phyloP scores from a whole-genome alignment of 495 filamentous ascomycete genomes.

The Margaritispora aquatica region DNA sequence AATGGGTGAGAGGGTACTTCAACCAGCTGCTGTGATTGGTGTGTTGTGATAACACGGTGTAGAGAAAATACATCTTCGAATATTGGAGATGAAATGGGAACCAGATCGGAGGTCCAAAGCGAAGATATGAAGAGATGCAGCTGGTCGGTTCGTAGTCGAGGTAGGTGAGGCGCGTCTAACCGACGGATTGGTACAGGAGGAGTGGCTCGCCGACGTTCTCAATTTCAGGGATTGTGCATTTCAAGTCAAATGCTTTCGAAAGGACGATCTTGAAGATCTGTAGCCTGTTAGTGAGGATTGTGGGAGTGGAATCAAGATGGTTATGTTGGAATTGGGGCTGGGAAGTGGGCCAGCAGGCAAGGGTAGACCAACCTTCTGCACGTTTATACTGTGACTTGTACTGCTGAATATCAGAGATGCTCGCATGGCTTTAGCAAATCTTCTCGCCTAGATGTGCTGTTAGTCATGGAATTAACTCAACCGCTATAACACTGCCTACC shows the following conservation, averaged over 20 bases:
- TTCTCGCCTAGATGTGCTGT: constrained; percentile 61
- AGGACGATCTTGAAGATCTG: constrained; percentile 99
- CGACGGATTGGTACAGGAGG: constrained; percentile 79
- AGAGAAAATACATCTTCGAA: neutral
- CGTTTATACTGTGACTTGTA: constrained; percentile 98
- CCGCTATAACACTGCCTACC: constrained; percentile 37
- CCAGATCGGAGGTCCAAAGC: no score
- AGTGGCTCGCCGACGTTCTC: constrained; percentile 97
- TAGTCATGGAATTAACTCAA: neutral
- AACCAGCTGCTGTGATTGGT: no score
- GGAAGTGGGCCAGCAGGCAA: neutral
- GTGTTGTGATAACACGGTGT: no score
- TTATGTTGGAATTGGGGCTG: neutral
- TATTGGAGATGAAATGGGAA: neutral
- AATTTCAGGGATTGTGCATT: constrained; percentile 98
- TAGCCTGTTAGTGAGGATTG: constrained; percentile 1
- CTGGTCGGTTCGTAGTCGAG: neutral
- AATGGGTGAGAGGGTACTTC: no score
- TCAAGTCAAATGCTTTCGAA: constrained; percentile 96
- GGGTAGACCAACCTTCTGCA: constrained; percentile 73
- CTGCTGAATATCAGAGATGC: constrained; percentile 96
- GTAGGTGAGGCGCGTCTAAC: constrained; percentile 8
- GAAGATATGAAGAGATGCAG: neutral
- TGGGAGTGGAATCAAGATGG: neutral
- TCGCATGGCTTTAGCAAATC: constrained; percentile 97